phyloP scores from a whole-genome alignment of 106 monocot species.

The Iris macrosiphon region DNA sequence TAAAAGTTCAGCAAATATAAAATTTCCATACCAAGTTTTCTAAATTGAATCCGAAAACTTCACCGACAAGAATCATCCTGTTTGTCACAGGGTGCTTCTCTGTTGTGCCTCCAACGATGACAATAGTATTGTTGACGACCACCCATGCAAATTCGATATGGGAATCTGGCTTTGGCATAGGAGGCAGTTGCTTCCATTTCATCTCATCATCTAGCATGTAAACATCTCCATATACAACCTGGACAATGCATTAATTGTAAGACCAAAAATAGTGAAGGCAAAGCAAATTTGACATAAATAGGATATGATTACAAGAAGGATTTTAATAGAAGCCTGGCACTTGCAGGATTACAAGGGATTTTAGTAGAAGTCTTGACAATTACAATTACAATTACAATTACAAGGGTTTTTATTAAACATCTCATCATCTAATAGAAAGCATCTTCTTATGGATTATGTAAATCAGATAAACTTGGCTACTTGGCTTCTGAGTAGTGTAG shows the following conservation, averaged over 20 bases:
- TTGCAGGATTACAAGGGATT: too few relatives aligned
- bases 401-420: too few relatives aligned
- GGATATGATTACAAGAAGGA: too few relatives aligned
- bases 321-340: too few relatives aligned
- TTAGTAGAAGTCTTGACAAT: too few relatives aligned
- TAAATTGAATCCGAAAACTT: constrained; percentile 62
- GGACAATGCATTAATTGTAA: neutral
- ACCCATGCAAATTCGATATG: constrained; percentile 88
- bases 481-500: too few relatives aligned
- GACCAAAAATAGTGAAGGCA: too few relatives aligned
- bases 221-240: constrained; percentile 82
- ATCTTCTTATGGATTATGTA: too few relatives aligned
- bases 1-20: neutral
- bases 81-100: constrained; percentile 76
- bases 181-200: constrained; percentile 61
- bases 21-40: constrained; percentile 34
- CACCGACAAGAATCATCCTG: constrained; percentile 84
- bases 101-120: constrained; percentile 81
- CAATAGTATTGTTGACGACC: constrained; percentile 66
- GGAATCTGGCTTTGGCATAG: constrained; percentile 88
- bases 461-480: too few relatives aligned
- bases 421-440: too few relatives aligned
- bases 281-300: too few relatives aligned
- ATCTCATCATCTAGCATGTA: constrained; percentile 67
- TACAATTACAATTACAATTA: too few relatives aligned